Evolutionary conservation across 2,329 filamentous ascomycete genomes (phyloP).

Genomic region (Venturia aucupariae): DNA sequence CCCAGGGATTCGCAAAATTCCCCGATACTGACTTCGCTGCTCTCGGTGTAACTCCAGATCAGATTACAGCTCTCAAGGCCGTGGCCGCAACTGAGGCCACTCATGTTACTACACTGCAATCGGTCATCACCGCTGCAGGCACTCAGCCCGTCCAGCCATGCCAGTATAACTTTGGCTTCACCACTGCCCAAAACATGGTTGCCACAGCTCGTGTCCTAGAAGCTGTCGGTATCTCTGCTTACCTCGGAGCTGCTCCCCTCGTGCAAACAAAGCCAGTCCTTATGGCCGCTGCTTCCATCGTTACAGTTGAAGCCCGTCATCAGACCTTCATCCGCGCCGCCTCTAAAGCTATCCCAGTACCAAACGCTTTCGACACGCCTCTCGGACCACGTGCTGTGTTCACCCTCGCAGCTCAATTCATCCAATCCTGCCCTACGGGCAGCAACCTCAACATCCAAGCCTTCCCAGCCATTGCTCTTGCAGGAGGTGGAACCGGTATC

Average conservation of each 20-base stretch:
- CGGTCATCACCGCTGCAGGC: constrained; percentile 52
- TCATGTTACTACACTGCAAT: constrained; percentile 52
- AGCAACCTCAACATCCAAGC: constrained; percentile 54
- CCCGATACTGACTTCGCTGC: constrained; percentile 54
- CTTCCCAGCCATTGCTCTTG: constrained; percentile 49
- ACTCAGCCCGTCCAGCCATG: constrained; percentile 59
- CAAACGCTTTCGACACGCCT: constrained; percentile 61
- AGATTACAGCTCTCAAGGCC: constrained; percentile 51
- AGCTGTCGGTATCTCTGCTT: constrained; percentile 63
- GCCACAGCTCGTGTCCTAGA: constrained; percentile 61
- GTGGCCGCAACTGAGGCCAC: constrained; percentile 55
- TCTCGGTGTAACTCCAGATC: constrained; percentile 46
- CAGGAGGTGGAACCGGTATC: constrained; percentile 39
- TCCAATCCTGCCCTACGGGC: constrained; percentile 56
- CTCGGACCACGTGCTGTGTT: constrained; percentile 62
- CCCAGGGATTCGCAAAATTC: constrained; percentile 60
- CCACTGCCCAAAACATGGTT: constrained; percentile 57
- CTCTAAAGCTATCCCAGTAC: constrained; percentile 49
- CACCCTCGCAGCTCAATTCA: constrained; percentile 64
- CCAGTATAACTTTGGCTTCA: constrained; percentile 62
- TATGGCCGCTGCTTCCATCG: constrained; percentile 57
- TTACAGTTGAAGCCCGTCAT: constrained; percentile 65
- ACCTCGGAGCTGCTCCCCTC: constrained; percentile 60
- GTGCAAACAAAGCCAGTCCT: constrained; percentile 52
- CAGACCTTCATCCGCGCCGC: constrained; percentile 62